Evolutionary conservation across 2,329 filamentous ascomycete species (phyloP).

Genomic region (Colletotrichum navitas): DNA sequence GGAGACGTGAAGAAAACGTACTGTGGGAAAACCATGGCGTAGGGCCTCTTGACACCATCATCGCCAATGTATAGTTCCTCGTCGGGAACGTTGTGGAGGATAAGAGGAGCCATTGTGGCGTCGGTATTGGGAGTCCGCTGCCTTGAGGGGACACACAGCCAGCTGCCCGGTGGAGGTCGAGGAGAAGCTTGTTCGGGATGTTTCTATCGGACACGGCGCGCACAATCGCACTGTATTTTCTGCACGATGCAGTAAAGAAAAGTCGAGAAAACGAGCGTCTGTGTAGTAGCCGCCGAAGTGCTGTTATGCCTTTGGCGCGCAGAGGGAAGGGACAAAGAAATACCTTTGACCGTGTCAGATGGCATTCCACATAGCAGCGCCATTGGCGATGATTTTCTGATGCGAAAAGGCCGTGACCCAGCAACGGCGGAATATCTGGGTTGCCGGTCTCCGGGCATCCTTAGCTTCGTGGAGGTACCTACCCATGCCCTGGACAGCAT

Average conservation of each 20-base stretch:
- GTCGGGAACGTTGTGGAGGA: constrained; percentile 77
- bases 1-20: constrained; percentile 51
- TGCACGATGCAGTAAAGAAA: background rate
- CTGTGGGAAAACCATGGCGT: constrained; percentile 76
- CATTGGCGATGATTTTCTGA: constrained; percentile 34
- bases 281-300: constrained; percentile 26
- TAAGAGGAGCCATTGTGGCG: constrained; percentile 70
- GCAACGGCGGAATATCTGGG: constrained; percentile 30
- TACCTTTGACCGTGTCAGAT: constrained; percentile 14
- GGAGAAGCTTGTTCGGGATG: constrained; percentile 6
- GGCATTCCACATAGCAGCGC: background rate
- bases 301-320: constrained; percentile 32
- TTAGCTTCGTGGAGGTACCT: no score
- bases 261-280: background rate
- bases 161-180: constrained; percentile 10
- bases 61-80: constrained; percentile 76
- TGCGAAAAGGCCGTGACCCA: constrained; percentile 38
- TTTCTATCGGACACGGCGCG: constrained; percentile 6
- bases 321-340: constrained; percentile 12
- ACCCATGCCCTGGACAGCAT: background rate
- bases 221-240: background rate
- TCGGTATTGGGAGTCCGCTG: constrained; percentile 48
- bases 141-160: constrained; percentile 10
- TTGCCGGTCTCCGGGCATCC: constrained; percentile 1
- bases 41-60: constrained; percentile 74